Conservation (phyloP, 2,329 filamentous ascomycete genomes). For the Aspergillus viridinutans region DNA sequence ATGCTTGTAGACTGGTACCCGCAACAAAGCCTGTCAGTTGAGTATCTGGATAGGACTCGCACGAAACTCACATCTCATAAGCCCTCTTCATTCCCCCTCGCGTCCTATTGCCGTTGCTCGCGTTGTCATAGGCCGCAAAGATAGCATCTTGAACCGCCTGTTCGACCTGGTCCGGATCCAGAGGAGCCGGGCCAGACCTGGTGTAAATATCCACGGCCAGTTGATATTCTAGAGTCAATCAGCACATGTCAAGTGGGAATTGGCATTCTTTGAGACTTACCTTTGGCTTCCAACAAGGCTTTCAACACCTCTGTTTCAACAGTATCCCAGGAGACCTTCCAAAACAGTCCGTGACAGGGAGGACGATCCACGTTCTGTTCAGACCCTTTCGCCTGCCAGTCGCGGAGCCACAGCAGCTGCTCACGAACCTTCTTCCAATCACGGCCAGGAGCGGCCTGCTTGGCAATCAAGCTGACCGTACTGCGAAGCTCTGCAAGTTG, state of each 20-base stretch:
- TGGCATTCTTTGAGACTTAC: constrained; percentile 20
- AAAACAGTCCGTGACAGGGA: constrained; percentile 43
- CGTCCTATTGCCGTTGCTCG: constrained; percentile 61
- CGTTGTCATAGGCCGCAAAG: constrained; percentile 59
- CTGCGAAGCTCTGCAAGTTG: constrained; percentile 52
- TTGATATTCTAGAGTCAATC: constrained; percentile 34
- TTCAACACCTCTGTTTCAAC: constrained; percentile 57
- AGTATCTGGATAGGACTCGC: neutral
- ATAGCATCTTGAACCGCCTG: constrained; percentile 49
- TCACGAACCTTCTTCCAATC: constrained; percentile 48
- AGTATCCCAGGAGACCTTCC: constrained; percentile 45
- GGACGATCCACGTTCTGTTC: constrained; percentile 21
- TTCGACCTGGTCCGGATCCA: constrained; percentile 48
- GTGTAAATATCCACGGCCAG: constrained; percentile 41
- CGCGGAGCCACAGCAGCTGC: constrained; percentile 57
- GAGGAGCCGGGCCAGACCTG: constrained; percentile 25
- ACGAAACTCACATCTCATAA: constrained; percentile 48
- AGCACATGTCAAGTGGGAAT: constrained; percentile 5
- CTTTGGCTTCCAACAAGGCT: constrained; percentile 47
- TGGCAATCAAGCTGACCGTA: constrained; percentile 47
- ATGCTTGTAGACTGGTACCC: constrained; percentile 36
- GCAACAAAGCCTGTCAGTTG: neutral
- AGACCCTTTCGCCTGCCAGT: constrained; percentile 47
- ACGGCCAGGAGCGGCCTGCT: constrained; percentile 42
- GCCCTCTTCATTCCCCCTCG: constrained; percentile 61